These are phyloP conservation scores for Globisporangium abappressorium DNA, from an alignment of 352 stramenopile species.

Conservation along the genomic window DNA sequence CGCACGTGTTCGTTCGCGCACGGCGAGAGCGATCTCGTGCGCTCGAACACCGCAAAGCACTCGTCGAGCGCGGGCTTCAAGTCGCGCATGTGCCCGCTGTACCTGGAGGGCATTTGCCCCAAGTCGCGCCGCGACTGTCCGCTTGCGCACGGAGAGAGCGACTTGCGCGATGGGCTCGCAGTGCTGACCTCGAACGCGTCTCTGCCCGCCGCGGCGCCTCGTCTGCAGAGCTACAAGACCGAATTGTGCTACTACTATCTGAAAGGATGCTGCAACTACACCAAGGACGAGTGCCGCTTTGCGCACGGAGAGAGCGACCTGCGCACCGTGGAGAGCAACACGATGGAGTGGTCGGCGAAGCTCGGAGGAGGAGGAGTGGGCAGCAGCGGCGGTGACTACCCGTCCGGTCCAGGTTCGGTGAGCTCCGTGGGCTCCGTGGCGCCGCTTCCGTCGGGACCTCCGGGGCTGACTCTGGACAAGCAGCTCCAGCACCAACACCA, in stretches of 20 bases:
- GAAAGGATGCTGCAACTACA: conserved; percentile 87
- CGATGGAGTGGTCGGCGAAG: conserved; percentile 54
- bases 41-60: conserved; percentile 34
- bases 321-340: conserved; percentile 82
- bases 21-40: conserved; percentile 74
- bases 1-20: conserved; percentile 87
- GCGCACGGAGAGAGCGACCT: conserved; percentile 80
- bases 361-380: conserved; percentile 31
- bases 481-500: conserved; percentile 62
- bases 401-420: neutral
- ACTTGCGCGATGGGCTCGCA: conserved; percentile 58
- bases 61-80: conserved; percentile 44
- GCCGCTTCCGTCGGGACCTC: neutral
- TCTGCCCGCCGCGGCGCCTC: conserved; percentile 49
- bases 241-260: conserved; percentile 89
- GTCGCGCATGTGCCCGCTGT: conserved; percentile 74
- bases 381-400: conserved; percentile 19
- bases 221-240: conserved; percentile 88
- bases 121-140: conserved; percentile 77
- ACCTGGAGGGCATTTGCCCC: conserved; percentile 65
- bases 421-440: neutral
- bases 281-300: conserved; percentile 85
- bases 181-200: conserved; percentile 18
- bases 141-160: conserved; percentile 73
- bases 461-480: conserved; percentile 30